These are phyloP conservation scores for Asclepias syriaca DNA, from an alignment of 257 asterid species.

Conservation along the genomic window DNA sequence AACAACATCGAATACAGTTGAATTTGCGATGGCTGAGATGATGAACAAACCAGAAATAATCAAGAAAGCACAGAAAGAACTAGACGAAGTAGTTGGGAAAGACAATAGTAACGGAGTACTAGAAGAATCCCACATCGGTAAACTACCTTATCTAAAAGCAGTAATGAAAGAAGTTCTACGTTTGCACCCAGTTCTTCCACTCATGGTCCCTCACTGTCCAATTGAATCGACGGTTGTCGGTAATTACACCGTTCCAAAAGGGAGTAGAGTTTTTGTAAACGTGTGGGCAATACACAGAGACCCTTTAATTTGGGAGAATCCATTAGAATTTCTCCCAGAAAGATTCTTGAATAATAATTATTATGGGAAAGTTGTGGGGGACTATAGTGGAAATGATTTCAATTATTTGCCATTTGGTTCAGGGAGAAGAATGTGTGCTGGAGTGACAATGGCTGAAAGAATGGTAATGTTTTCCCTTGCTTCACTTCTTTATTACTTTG, in stretches of 20 bases:
- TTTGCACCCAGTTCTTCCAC: slow-evolving; percentile 61
- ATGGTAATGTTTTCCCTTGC: slow-evolving; percentile 56
- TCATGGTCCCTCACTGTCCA: slow-evolving; percentile 66
- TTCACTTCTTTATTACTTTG: slow-evolving; percentile 52
- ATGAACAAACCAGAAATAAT: slow-evolving; percentile 51
- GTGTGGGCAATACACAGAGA: slow-evolving; percentile 75
- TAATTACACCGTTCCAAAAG: slow-evolving; percentile 44
- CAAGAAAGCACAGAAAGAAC: slow-evolving; percentile 40
- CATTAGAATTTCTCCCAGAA: slow-evolving; percentile 43
- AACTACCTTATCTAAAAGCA: slow-evolving; percentile 47
- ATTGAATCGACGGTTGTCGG: slow-evolving; percentile 38
- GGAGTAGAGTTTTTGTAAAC: slow-evolving; percentile 52
- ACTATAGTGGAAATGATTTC: slow-evolving; percentile 53
- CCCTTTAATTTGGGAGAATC: slow-evolving; percentile 41
- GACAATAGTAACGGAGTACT: slow-evolving; percentile 16
- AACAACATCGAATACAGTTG: slow-evolving; percentile 59
- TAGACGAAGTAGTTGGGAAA: slow-evolving; percentile 42
- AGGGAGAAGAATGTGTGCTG: slow-evolving; percentile 66
- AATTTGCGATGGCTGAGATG: slow-evolving; percentile 62
- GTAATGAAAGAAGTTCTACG: slow-evolving; percentile 54
- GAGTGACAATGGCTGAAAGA: slow-evolving; percentile 60
- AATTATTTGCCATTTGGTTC: slow-evolving; percentile 62
- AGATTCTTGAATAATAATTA: slow-evolving; percentile 28
- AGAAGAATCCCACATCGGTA: slow-evolving; percentile 47
- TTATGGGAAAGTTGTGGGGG: slow-evolving; percentile 14